Evolutionary conservation across 2,329 filamentous ascomycete genomes (phyloP).

Genomic region (Aspergillus amoenus): DNA sequence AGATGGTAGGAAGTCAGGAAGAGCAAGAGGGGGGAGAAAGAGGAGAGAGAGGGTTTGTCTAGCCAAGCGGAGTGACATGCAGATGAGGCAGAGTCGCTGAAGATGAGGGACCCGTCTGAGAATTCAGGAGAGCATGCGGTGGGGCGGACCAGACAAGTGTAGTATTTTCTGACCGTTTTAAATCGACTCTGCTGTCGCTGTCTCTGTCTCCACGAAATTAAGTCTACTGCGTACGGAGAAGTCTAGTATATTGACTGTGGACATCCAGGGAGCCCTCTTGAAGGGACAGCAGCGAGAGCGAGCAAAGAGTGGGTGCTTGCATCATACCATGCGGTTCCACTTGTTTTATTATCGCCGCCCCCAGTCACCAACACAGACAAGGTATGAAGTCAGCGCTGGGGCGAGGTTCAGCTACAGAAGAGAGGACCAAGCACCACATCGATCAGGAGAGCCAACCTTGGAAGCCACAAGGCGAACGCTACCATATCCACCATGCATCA

Average conservation of each 20-base stretch:
- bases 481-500: background rate
- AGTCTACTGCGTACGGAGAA: too few relatives aligned
- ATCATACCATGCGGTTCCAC: slow-evolving; percentile 1
- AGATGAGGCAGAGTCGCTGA: slow-evolving; percentile 2
- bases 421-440: background rate
- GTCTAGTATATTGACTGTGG: background rate
- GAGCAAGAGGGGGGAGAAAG: background rate
- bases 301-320: background rate
- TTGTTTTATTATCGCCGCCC: background rate
- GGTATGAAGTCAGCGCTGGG: background rate
- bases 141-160: slow-evolving; percentile 7
- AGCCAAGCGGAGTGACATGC: slow-evolving; percentile 10
- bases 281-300: background rate
- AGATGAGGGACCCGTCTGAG: too few relatives aligned
- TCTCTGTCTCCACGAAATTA: background rate
- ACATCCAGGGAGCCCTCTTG: background rate
- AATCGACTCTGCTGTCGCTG: background rate
- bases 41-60: background rate
- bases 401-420: background rate
- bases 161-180: background rate
- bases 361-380: background rate
- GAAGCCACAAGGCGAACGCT: too few relatives aligned
- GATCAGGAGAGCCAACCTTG: background rate
- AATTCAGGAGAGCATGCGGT: background rate
- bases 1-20: background rate